Evolutionary conservation across 2,329 filamentous ascomycete species (phyloP), one percentile per base, ranked within the genome.

Genomic region (Fusarium metavorans): DNA sequence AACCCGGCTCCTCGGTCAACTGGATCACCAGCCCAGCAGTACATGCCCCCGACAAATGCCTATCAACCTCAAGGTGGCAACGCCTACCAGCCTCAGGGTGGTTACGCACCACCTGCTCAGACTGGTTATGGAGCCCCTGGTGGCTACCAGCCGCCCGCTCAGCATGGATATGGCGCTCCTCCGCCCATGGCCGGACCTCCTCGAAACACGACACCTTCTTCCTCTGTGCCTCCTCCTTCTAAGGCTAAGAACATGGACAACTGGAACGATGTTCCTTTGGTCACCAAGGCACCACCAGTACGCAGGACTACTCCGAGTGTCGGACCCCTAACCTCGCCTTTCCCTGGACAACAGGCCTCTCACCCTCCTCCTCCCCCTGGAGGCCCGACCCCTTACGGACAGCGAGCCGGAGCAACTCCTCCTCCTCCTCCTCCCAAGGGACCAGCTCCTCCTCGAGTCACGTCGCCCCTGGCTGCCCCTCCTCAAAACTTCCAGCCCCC

Each of bases 241-340:
- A 91, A 91, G 79, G 87, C 90, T 67, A 92, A 92, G 80, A 92
- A 93, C 73, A 92, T 92, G 73, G 90, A 92, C 32, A 93, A 94
- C 77, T 99, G 97, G 97, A 99, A 99, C 77, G 97, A 99, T 82
- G 93, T 97, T 61, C 97, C 97, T 2, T 89, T 98, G 78, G 93
- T 98, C 54, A 88, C 90, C 54, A 94, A 96, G 85, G 86, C 89
- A 35, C 72, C 77, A 64, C 88, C 93, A n/a, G 89, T 90, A 16
- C 91, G 95, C 75, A 91, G 92, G 80, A 88, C 88, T 54, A 98
- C 96, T 1, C 95, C 95, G 3, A 91, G 88, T 65, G 86, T 91
- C 23, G 89, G 91, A 61, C 87, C 93, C 4, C 91, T 95, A 60
- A 90, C 88, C n/a, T 91, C 93, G 20, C 94, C 95, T 10, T 97